Evolutionary conservation across 2,329 filamentous ascomycete genomes (phyloP).

Genomic region (Fusarium compactum): DNA sequence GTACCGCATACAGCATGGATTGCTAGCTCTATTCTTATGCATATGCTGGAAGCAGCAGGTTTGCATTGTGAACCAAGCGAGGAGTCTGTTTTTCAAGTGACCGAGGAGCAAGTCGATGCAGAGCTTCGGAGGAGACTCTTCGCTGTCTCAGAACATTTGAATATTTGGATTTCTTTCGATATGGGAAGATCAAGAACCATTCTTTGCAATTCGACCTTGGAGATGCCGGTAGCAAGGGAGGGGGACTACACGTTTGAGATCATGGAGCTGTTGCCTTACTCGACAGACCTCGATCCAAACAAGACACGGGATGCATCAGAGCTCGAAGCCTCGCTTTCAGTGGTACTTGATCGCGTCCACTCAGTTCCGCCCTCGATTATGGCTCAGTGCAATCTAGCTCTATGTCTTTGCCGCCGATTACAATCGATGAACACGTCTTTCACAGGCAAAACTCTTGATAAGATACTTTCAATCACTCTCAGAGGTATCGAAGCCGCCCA

Average conservation of each 20-base stretch:
- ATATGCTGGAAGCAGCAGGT: slow-evolving; percentile 67
- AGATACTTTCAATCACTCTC: slow-evolving; percentile 60
- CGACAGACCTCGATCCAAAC: slow-evolving; percentile 66
- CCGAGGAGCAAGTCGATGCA: slow-evolving; percentile 47
- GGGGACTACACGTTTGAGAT: slow-evolving; percentile 62
- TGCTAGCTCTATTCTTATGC: slow-evolving; percentile 68
- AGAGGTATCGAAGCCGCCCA: slow-evolving; percentile 61
- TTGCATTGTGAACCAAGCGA: slow-evolving; percentile 56
- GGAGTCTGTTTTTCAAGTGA: slow-evolving; percentile 44
- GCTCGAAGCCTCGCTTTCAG: slow-evolving; percentile 57
- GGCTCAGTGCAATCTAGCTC: slow-evolving; percentile 66
- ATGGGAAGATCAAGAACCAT: slow-evolving; percentile 66
- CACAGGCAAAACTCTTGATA: slow-evolving; percentile 57
- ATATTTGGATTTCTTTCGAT: slow-evolving; percentile 71
- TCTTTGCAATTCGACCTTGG: slow-evolving; percentile 59
- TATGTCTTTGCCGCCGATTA: slow-evolving; percentile 67
- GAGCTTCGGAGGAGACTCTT: slow-evolving; percentile 59
- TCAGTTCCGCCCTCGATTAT: slow-evolving; percentile 58
- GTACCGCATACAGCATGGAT: slow-evolving; percentile 68
- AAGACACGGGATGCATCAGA: slow-evolving; percentile 56
- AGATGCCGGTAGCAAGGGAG: slow-evolving; percentile 54
- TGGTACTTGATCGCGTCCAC: slow-evolving; percentile 57
- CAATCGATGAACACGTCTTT: slow-evolving; percentile 63
- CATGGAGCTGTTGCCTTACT: slow-evolving; percentile 64
- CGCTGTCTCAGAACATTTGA: slow-evolving; percentile 67